These are phyloP conservation scores for Chlorella sp. DNA, from an alignment of 139 green algal genomes.

Conservation along the genomic window DNA sequence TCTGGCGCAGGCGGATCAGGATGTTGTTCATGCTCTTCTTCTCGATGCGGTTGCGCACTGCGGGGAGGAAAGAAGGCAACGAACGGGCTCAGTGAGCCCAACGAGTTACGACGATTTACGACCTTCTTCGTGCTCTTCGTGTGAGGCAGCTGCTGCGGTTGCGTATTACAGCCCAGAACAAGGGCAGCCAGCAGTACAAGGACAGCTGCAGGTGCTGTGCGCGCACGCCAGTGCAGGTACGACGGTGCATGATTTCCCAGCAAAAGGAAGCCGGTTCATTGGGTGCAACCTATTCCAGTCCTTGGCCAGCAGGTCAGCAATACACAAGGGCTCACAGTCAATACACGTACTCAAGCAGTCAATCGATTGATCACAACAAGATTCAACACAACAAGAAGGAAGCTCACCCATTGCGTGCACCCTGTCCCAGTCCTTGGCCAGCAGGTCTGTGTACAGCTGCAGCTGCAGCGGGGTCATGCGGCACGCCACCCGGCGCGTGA, in stretches of 20 bases:
- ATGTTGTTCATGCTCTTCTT: conserved; percentile 45
- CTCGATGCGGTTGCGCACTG: conserved; percentile 32
- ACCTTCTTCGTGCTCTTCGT: background rate
- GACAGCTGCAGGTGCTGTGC: too few relatives aligned
- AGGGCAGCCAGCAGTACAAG: background rate
- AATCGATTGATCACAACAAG: background rate
- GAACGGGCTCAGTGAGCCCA: background rate
- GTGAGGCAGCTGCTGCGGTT: background rate
- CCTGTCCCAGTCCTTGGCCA: conserved; percentile 49
- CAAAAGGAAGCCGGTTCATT: too few relatives aligned
- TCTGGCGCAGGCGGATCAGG: conserved; percentile 41
- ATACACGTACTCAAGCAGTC: too few relatives aligned
- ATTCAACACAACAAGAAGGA: background rate
- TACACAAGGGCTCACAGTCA: too few relatives aligned
- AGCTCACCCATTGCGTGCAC: conserved; percentile 35
- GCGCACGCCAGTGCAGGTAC: too few relatives aligned
- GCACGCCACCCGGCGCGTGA: conserved; percentile 27
- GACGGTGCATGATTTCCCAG: too few relatives aligned
- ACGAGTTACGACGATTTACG: too few relatives aligned
- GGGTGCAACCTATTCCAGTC: too few relatives aligned
- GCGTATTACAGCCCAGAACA: background rate
- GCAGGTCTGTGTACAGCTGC: conserved; percentile 62
- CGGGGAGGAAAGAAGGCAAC: background rate
- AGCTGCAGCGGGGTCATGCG: conserved; percentile 34
- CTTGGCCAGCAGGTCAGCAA: too few relatives aligned